phyloP scores from a whole-genome alignment of 179 eudicot species.

The Nepenthes alata region DNA sequence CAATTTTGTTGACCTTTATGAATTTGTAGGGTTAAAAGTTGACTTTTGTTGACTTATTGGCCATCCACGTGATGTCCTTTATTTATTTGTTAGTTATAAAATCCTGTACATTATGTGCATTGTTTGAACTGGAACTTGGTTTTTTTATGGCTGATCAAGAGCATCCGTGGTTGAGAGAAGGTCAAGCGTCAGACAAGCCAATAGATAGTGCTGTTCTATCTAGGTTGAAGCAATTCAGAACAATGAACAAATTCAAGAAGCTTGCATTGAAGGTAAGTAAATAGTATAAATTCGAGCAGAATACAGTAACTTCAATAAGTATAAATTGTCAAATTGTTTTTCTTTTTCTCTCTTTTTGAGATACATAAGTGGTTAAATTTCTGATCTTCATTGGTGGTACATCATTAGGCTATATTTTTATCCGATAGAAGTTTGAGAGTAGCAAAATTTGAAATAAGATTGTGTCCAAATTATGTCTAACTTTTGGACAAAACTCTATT shows the following conservation, averaged over 20 bases:
- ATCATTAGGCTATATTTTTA: too few species aligned
- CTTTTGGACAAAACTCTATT: neutral
- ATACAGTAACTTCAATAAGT: neutral
- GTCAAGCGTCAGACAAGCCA: conserved; percentile 82
- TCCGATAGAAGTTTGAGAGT: too few species aligned
- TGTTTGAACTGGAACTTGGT: neutral
- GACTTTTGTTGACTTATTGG: too few species aligned
- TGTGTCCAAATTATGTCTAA: neutral
- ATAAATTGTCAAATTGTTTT: neutral
- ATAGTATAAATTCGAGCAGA: neutral
- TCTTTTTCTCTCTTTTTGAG: too few species aligned
- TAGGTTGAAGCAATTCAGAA: conserved; percentile 83
- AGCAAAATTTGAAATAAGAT: neutral
- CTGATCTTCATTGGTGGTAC: too few species aligned
- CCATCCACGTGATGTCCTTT: too few species aligned
- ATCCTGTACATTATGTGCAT: too few species aligned
- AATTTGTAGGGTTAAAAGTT: too few species aligned
- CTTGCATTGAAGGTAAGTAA: conserved; percentile 60
- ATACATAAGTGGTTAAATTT: neutral
- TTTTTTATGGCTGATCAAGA: conserved; percentile 18
- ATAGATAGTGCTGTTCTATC: conserved; percentile 75
- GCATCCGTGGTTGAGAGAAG: conserved; percentile 94
- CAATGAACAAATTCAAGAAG: conserved; percentile 89
- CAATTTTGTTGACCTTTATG: too few species aligned
- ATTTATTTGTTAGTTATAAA: too few species aligned